Percentiles rank a stretch among this genome's conserved stretches.
phyloP scores from a whole-genome alignment of 2,329 filamentous ascomycete species.

The Verticillium longisporum region DNA sequence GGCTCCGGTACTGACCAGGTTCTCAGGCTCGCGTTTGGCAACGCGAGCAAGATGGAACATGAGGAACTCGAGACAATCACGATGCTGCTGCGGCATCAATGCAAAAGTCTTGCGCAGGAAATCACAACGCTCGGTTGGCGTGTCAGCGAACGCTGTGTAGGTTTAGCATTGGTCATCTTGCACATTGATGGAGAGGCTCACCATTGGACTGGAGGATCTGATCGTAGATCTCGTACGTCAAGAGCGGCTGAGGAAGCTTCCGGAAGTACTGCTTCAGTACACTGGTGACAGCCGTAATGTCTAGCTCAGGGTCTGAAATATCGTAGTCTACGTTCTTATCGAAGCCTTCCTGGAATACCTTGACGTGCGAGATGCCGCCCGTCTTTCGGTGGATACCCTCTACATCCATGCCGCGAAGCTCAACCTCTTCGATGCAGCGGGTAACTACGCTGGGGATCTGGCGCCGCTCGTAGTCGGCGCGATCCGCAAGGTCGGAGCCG shows the following conservation, averaged over 20 bases:
- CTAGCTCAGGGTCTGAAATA: slow-evolving; percentile 86
- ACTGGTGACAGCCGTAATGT: slow-evolving; percentile 94
- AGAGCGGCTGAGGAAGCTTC: slow-evolving; percentile 78
- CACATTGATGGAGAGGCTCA: slow-evolving; percentile 25
- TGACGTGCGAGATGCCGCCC: slow-evolving; percentile 85
- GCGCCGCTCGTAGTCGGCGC: slow-evolving; percentile 81
- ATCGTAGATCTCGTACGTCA: slow-evolving; percentile 92
- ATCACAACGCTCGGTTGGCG: slow-evolving; percentile 57
- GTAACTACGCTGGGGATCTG: slow-evolving; percentile 87
- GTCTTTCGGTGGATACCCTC: slow-evolving; percentile 98
- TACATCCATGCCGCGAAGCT: slow-evolving; percentile 91
- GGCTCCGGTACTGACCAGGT: slow-evolving; percentile 53
- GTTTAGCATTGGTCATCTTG: slow-evolving; percentile 15
- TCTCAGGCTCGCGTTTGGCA: slow-evolving; percentile 73
- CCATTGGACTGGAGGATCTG: slow-evolving; percentile 73
- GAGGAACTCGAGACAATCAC: slow-evolving; percentile 85
- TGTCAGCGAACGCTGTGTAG: slow-evolving; percentile 52
- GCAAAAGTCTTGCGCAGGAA: slow-evolving; percentile 69
- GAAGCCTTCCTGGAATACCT: slow-evolving; percentile 84
- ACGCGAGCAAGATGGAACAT: slow-evolving; percentile 90
- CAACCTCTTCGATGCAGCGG: slow-evolving; percentile 93
- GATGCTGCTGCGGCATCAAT: slow-evolving; percentile 74
- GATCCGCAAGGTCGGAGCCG: slow-evolving; percentile 79
- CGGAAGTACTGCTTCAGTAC: slow-evolving; percentile 97
- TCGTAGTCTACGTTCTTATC: slow-evolving; percentile 81